Conservation (phyloP, 345 rosid species). For the Salix brachista region DNA sequence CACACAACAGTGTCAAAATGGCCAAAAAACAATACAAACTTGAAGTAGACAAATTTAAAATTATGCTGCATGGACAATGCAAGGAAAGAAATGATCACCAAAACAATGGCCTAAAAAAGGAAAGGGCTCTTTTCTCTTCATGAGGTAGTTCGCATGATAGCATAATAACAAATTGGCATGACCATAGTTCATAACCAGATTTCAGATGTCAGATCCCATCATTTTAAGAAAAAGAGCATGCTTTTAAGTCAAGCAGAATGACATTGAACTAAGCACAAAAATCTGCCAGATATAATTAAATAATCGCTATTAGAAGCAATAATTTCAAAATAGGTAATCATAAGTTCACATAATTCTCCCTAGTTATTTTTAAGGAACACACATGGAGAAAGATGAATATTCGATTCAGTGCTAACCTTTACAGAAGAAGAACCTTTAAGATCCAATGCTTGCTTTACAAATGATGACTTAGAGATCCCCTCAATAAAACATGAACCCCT, state of each 20-base stretch:
- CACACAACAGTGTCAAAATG: constrained; percentile 11
- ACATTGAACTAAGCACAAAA: background rate
- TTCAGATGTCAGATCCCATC: background rate
- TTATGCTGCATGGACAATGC: background rate
- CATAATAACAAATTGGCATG: background rate
- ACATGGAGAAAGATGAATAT: background rate
- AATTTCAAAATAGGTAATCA: background rate
- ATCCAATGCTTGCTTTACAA: constrained; percentile 81
- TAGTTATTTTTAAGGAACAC: background rate
- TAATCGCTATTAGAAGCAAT: background rate
- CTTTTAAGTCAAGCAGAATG: background rate
- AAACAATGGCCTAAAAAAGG: background rate
- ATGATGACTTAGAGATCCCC: constrained; percentile 89
- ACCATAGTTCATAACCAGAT: background rate
- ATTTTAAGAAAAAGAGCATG: background rate
- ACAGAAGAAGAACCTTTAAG: constrained; percentile 84
- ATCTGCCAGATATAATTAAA: background rate
- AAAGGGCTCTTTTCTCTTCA: background rate
- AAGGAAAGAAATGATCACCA: background rate
- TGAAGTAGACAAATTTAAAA: background rate
- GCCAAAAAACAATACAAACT: background rate
- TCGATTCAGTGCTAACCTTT: constrained; percentile 50
- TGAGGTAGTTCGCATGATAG: background rate
- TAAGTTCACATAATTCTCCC: background rate
- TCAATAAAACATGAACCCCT: constrained; percentile 79